Evolutionary conservation across 805 yeast genomes (phyloP), one percentile per base, ranked within the genome.

Genomic region (Candida cerambycidarum): DNA sequence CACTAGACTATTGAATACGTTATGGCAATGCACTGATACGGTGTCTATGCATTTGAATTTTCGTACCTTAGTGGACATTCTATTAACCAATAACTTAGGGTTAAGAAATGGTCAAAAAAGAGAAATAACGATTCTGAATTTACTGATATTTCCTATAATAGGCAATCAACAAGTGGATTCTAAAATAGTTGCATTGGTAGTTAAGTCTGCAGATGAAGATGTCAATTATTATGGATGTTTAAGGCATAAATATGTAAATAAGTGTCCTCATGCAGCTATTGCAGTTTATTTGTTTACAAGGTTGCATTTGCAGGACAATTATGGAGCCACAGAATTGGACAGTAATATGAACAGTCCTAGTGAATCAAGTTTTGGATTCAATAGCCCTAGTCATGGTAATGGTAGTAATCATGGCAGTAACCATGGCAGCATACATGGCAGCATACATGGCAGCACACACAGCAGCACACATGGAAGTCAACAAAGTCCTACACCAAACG

Each of bases 231-330:
- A 46, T 38, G 63, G 57, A 1, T 51, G 61, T 39, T 44, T 60
- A 23, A 42, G 65, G 31, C 50, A 55, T 38, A 52, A 46, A 39
- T 39, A 52, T 44, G 52, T 60, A 12, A 63, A 61, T 43, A 45
- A 51, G 16, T 63, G 68, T 42, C 59, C 59, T 6, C 61, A 55
- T 32, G 52, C 57, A 6, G 56, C 60, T 2, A 39, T 63, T n/a
- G 50, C 64, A 3, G 45, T 54, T 9, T 63, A 63, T 39, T 51
- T 63, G 17, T 63, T 62, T 34, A 45, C 54, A 17, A 38, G 67
- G 21, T 59, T 60, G 33, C 68, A 63, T 40, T 46, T 62, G 5
- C 55, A 59, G 2, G 63, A 61, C 39, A 55, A 52, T 27, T 51
- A 48, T 35, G 63, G 58, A 8, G 37, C 32, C 3, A 39, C 41